Percentiles rank a stretch among this genome's conserved stretches.
These are phyloP conservation scores for Coprinellus micaceus DNA, from an alignment of 768 basidiomycete species.

Conservation along the genomic window DNA sequence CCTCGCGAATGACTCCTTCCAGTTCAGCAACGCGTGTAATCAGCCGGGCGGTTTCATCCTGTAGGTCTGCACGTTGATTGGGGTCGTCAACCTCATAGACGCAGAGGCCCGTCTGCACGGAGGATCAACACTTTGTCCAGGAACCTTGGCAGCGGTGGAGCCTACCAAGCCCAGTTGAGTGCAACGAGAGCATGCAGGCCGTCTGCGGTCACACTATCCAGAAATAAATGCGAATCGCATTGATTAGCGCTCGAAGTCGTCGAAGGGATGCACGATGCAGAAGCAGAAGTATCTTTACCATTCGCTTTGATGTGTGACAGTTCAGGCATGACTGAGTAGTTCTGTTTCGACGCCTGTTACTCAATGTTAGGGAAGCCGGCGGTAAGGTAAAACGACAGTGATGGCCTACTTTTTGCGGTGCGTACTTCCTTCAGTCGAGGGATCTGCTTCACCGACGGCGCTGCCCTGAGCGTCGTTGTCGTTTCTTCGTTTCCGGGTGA, in stretches of 20 bases:
- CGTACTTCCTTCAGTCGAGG: slow-evolving; percentile 40
- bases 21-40: slow-evolving; percentile 77
- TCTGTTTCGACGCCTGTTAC: slow-evolving; percentile 55
- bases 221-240: neutral
- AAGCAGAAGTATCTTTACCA: slow-evolving; percentile 41
- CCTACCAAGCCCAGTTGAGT: slow-evolving; percentile 48
- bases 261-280: no score
- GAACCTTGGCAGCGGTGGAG: neutral
- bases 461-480: neutral
- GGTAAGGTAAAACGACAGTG: neutral
- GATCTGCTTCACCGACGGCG: slow-evolving; percentile 26
- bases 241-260: neutral
- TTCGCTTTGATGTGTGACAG: slow-evolving; percentile 70
- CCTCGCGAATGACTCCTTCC: slow-evolving; percentile 81
- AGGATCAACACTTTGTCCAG: neutral
- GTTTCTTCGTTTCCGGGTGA: slow-evolving; percentile 25
- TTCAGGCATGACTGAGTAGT: slow-evolving; percentile 73
- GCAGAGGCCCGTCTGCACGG: slow-evolving; percentile 69
- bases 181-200: slow-evolving; percentile 48
- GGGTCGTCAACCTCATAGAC: slow-evolving; percentile 84
- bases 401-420: slow-evolving; percentile 45
- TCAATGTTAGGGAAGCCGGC: neutral
- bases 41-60: slow-evolving; percentile 63
- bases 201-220: slow-evolving; percentile 44
- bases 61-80: slow-evolving; percentile 46